phyloP scores from a whole-genome alignment of 2,329 filamentous ascomycete species.

The Fusarium xyrophilum region DNA sequence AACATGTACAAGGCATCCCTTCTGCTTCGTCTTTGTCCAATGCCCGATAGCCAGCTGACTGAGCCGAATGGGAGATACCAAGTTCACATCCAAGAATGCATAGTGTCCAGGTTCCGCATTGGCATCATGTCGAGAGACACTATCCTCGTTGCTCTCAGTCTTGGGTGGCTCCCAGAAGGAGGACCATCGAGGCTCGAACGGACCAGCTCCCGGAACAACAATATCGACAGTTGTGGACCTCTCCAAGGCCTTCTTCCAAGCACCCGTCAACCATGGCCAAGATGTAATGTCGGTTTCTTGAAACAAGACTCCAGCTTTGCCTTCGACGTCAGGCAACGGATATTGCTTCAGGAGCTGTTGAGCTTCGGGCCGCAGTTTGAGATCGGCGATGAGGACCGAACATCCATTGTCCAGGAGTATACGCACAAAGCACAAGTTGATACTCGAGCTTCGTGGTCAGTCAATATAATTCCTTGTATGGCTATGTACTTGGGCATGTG shows the following conservation, averaged over 20 bases:
- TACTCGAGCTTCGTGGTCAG: slow-evolving; percentile 40
- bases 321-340: slow-evolving; percentile 32
- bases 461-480: background rate
- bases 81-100: slow-evolving; percentile 47
- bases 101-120: slow-evolving; percentile 46
- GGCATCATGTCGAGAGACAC: slow-evolving; percentile 38
- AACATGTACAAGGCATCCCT: slow-evolving; percentile 45
- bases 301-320: slow-evolving; percentile 44
- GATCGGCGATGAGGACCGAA: slow-evolving; percentile 50
- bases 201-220: slow-evolving; percentile 48
- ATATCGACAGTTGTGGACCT: slow-evolving; percentile 46
- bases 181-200: slow-evolving; percentile 48
- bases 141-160: slow-evolving; percentile 42
- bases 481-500: background rate
- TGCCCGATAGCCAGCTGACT: slow-evolving; percentile 49
- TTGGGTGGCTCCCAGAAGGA: slow-evolving; percentile 48
- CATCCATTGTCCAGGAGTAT: slow-evolving; percentile 46
- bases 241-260: slow-evolving; percentile 42
- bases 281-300: slow-evolving; percentile 48
- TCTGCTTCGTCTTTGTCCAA: slow-evolving; percentile 45
- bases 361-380: slow-evolving; percentile 47
- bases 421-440: slow-evolving; percentile 47
- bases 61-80: slow-evolving; percentile 48
- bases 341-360: slow-evolving; percentile 44
- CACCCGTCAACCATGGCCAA: slow-evolving; percentile 45